phyloP scores from a whole-genome alignment of 2,329 filamentous ascomycete species.

The Talaromyces sp. region DNA sequence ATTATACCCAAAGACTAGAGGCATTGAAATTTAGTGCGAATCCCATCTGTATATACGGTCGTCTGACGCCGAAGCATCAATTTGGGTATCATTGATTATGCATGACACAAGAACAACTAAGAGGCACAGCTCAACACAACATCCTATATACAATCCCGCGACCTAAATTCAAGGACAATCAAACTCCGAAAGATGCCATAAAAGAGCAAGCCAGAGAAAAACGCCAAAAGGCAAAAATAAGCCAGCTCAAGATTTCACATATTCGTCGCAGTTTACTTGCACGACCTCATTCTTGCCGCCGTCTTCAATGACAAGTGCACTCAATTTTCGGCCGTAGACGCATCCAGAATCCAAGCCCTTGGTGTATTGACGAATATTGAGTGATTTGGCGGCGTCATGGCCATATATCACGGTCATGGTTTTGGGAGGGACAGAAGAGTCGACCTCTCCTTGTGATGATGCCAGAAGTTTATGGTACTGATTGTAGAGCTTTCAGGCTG shows the following conservation, averaged over 20 bases:
- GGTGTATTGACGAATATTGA: slow-evolving; percentile 66
- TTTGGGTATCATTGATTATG: slow-evolving; percentile 8
- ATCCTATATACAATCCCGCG: not conserved
- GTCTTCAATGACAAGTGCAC: slow-evolving; percentile 70
- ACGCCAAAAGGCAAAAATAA: not conserved
- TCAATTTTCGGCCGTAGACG: slow-evolving; percentile 69
- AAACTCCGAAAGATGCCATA: not conserved
- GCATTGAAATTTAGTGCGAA: not conserved
- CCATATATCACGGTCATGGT: slow-evolving; percentile 74
- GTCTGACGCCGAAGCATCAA: not conserved
- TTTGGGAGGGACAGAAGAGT: slow-evolving; percentile 27
- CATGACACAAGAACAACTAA: not conserved
- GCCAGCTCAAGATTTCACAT: slow-evolving; percentile 22
- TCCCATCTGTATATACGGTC: not conserved
- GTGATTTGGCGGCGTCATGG: slow-evolving; percentile 73
- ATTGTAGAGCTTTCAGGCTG: slow-evolving; percentile 47
- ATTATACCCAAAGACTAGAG: slow-evolving; percentile 1
- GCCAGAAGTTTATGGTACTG: slow-evolving; percentile 30
- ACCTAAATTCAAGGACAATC: not conserved
- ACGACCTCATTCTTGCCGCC: slow-evolving; percentile 42
- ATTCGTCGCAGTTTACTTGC: slow-evolving; percentile 43
- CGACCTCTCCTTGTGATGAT: not conserved
- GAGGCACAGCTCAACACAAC: not conserved
- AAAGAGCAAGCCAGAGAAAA: not conserved
- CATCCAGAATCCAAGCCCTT: slow-evolving; percentile 86